A percentile compares a stretch with the other conserved stretches of the same genome.
Conservation (phyloP, 2,329 filamentous ascomycete species). For the Epicoccum sorghinum region DNA sequence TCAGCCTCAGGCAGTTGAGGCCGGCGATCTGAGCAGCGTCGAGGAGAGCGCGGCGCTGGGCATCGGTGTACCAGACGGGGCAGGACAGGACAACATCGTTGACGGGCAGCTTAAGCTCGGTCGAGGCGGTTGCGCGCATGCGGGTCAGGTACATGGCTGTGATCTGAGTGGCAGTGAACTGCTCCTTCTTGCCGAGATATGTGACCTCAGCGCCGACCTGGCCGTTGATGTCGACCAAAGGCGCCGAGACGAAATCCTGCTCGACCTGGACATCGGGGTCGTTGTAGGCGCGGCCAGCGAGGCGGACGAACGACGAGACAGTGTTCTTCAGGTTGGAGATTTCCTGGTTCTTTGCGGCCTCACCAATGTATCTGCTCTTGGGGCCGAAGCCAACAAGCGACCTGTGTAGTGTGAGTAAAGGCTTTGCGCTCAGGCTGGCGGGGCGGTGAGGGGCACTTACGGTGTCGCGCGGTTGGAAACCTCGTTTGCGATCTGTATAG, state of each 20-base stretch:
- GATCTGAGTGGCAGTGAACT: constrained; percentile 92
- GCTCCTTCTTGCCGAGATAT: constrained; percentile 94
- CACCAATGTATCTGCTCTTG: constrained; percentile 91
- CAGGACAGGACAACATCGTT: constrained; percentile 93
- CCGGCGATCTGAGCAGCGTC: constrained; percentile 94
- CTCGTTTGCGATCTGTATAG: constrained; percentile 88
- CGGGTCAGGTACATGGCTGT: constrained; percentile 95
- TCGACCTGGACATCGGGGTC: constrained; percentile 94
- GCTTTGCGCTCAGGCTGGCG: constrained; percentile 2
- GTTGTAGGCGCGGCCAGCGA: constrained; percentile 82
- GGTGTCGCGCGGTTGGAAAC: constrained; percentile 98
- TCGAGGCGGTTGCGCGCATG: constrained; percentile 84
- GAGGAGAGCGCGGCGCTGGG: constrained; percentile 85
- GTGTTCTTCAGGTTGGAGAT: constrained; percentile 99
- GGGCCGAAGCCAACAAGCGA: constrained; percentile 94
- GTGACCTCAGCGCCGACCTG: constrained; percentile 93
- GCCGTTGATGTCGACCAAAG: constrained; percentile 87
- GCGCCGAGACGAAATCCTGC: constrained; percentile 86
- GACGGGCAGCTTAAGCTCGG: constrained; percentile 88
- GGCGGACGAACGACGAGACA: constrained; percentile 87
- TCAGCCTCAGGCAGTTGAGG: constrained; percentile 87
- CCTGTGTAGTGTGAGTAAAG: constrained; percentile 45
- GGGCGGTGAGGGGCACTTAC: constrained; percentile 65
- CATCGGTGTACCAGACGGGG: constrained; percentile 95
- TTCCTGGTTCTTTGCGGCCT: constrained; percentile 97